These are phyloP conservation scores for Hypomyces perniciosus DNA, from an alignment of 2,329 filamentous ascomycete genomes.

Conservation along the genomic window DNA sequence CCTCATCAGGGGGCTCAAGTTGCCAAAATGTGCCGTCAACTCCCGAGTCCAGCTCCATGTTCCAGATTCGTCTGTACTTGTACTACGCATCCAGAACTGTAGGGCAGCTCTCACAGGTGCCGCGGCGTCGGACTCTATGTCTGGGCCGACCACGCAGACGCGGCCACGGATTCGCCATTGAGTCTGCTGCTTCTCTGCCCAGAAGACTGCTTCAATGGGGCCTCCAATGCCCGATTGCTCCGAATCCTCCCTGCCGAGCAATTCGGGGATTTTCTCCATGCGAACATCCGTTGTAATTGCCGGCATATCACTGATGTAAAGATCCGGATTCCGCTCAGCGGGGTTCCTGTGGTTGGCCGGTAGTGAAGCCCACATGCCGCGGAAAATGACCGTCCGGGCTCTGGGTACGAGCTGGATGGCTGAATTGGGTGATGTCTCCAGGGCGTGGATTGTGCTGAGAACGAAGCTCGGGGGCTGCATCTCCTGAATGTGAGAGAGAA, in stretches of 20 bases:
- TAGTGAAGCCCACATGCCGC: conserved; percentile 74
- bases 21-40: conserved; percentile 84
- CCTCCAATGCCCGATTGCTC: conserved; percentile 54
- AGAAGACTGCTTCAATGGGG: conserved; percentile 77
- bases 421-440: conserved; percentile 24
- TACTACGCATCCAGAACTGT: conserved; percentile 53
- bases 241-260: conserved; percentile 48
- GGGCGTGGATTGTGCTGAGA: conserved; percentile 44
- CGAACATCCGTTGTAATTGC: conserved; percentile 83
- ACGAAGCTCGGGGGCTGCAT: conserved; percentile 45
- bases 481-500: conserved; percentile 44
- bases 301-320: conserved; percentile 69
- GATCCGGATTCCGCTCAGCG: conserved; percentile 61
- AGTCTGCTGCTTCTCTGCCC: conserved; percentile 61
- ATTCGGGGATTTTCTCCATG: conserved; percentile 75
- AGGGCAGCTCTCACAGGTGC: conserved; percentile 55
- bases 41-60: conserved; percentile 75
- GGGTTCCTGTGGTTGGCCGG: conserved; percentile 67
- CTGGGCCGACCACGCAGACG: conserved; percentile 68
- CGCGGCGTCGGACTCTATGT: conserved; percentile 45
- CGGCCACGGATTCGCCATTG: conserved; percentile 83
- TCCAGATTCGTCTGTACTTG: background rate
- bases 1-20: conserved; percentile 74
- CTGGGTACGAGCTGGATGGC: conserved; percentile 46
- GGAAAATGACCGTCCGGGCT: conserved; percentile 74